Percentiles rank a stretch among this genome's conserved stretches.
These are phyloP conservation scores for Pichia occidentalis DNA, from an alignment of 805 yeast species.

Conservation along the genomic window DNA sequence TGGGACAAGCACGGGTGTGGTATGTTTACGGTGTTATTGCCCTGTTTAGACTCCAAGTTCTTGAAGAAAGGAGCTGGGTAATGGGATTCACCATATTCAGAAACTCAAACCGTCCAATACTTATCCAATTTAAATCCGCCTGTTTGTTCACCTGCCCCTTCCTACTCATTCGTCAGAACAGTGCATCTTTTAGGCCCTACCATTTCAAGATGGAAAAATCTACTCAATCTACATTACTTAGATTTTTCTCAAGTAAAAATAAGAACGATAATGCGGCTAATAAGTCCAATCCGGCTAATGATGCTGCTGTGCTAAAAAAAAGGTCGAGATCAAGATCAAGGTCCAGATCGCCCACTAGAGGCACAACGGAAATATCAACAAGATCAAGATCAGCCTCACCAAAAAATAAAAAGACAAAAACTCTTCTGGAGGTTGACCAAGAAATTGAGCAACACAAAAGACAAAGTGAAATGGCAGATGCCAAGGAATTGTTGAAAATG, in stretches of 20 bases:
- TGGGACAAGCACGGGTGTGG: too few relatives aligned
- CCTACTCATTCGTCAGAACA: too few relatives aligned
- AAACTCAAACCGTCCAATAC: too few relatives aligned
- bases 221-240: constrained; percentile 14
- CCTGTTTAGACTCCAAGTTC: too few relatives aligned
- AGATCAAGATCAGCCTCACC: constrained; percentile 4
- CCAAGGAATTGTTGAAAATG: constrained; percentile 13
- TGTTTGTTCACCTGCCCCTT: too few relatives aligned
- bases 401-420: constrained; percentile 5
- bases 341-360: not conserved
- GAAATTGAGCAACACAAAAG: constrained; percentile 17
- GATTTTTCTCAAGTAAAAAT: constrained; percentile 14
- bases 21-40: too few relatives aligned
- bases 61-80: too few relatives aligned
- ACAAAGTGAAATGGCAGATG: constrained; percentile 21
- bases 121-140: too few relatives aligned
- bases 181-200: too few relatives aligned
- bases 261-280: not conserved
- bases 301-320: not conserved
- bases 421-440: constrained; percentile 4
- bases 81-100: too few relatives aligned
- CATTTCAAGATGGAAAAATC: too few relatives aligned
- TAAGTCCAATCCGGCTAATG: not conserved
- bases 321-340: not conserved
- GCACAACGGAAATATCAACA: not conserved